Evolutionary conservation across 2,329 filamentous ascomycete genomes (phyloP).

Genomic region (Thielaviopsis cerberus): DNA sequence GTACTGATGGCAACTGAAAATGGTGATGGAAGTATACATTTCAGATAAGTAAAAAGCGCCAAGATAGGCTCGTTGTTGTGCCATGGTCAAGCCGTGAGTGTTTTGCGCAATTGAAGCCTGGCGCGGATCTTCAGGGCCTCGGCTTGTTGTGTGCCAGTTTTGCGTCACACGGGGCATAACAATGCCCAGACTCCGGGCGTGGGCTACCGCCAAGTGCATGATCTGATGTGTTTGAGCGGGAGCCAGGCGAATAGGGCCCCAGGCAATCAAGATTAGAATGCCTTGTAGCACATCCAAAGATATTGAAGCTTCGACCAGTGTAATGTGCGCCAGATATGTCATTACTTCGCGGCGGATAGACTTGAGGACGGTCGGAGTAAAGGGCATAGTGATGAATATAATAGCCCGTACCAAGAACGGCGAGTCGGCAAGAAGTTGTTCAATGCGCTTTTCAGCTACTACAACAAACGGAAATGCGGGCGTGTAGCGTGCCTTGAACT

Average conservation of each 20-base stretch:
- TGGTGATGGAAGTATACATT: slow-evolving; percentile 16
- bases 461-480: slow-evolving; percentile 23
- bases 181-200: slow-evolving; percentile 24
- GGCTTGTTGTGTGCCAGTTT: slow-evolving; percentile 9
- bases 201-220: slow-evolving; percentile 23
- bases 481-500: slow-evolving; percentile 19
- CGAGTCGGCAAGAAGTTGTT: slow-evolving; percentile 18
- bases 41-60: slow-evolving; percentile 24
- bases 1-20: neutral
- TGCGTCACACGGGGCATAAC: slow-evolving; percentile 14
- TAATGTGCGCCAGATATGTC: slow-evolving; percentile 24
- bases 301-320: slow-evolving; percentile 24
- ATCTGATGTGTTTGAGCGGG: slow-evolving; percentile 14
- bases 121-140: slow-evolving; percentile 8
- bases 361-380: slow-evolving; percentile 16
- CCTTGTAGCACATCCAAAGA: slow-evolving; percentile 29
- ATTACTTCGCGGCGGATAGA: slow-evolving; percentile 25
- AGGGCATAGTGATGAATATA: slow-evolving; percentile 21
- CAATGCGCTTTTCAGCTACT: slow-evolving; percentile 17
- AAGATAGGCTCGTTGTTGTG: slow-evolving; percentile 22
- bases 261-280: slow-evolving; percentile 26
- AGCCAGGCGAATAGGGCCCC: slow-evolving; percentile 19
- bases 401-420: slow-evolving; percentile 23
- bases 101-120: slow-evolving; percentile 9
- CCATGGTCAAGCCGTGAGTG: slow-evolving; percentile 13